Conservation (phyloP, 371 early-diverging fungal genomes). For the Batkoa obscura region DNA sequence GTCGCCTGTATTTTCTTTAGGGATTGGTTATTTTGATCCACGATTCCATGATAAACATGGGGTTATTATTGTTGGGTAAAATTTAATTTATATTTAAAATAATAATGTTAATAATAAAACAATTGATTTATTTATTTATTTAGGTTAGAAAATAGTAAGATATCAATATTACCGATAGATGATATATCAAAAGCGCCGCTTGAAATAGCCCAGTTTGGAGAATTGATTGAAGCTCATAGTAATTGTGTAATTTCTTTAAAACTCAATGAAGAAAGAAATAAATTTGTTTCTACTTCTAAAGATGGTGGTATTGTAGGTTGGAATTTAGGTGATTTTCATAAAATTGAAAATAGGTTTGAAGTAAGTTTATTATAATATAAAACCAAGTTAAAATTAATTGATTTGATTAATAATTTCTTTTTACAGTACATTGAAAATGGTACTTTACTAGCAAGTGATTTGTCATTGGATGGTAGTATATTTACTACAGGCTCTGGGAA, state of each 20-base stretch:
- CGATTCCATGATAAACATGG: background rate
- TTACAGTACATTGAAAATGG: background rate
- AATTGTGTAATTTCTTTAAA: constrained; percentile 2
- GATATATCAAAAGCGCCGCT: background rate
- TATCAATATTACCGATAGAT: background rate
- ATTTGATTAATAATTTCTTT: background rate
- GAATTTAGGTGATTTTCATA: background rate
- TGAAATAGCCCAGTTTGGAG: background rate
- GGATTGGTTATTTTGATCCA: background rate
- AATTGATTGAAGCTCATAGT: background rate
- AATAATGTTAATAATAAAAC: background rate
- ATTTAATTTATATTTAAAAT: background rate
- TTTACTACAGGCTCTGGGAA: constrained; percentile 2
- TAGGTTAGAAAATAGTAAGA: constrained; percentile 1
- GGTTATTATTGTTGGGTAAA: background rate
- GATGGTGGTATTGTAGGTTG: constrained; percentile 4
- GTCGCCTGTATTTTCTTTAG: constrained; percentile 4
- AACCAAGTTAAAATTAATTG: background rate
- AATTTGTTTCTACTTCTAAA: constrained; percentile 2
- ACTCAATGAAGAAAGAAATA: background rate
- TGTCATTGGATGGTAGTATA: background rate
- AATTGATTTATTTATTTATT: background rate
- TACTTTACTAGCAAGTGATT: background rate
- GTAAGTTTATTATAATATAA: background rate
- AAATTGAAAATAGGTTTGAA: no score